Percentiles rank a stretch among this genome's conserved stretches.
Conservation (phyloP, 176 grass and related monocot species). For the Zea luxurians region DNA sequence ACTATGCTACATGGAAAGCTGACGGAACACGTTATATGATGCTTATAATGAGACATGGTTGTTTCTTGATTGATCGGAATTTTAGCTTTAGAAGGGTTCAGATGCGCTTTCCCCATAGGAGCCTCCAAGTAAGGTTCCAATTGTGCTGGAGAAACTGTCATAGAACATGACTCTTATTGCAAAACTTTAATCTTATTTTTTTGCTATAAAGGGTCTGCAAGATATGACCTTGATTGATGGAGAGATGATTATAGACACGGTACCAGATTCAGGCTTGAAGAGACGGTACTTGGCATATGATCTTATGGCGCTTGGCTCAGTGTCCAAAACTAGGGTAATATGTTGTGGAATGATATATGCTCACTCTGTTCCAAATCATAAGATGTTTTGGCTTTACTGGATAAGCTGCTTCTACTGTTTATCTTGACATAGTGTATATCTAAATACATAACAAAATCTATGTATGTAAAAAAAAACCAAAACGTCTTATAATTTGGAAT, state of each 20-base stretch:
- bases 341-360: too few species aligned
- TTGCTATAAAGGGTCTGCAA: slow-evolving; percentile 11
- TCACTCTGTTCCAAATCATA: too few species aligned
- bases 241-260: slow-evolving; percentile 45
- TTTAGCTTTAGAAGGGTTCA: slow-evolving; percentile 91
- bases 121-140: slow-evolving; percentile 55
- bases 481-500: too few species aligned
- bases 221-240: slow-evolving; percentile 41
- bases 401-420: too few species aligned
- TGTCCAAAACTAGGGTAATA: slow-evolving; percentile 42
- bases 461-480: too few species aligned
- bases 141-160: slow-evolving; percentile 10
- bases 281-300: slow-evolving; percentile 49
- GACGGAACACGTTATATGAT: slow-evolving; percentile 99
- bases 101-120: slow-evolving; percentile 84
- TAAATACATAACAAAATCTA: too few species aligned
- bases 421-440: too few species aligned
- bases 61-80: slow-evolving; percentile 86
- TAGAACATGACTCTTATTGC: not conserved
- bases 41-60: slow-evolving; percentile 75
- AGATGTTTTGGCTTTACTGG: too few species aligned
- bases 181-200: slow-evolving; percentile 25
- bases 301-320: slow-evolving; percentile 43
- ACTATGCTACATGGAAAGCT: slow-evolving; percentile 98
- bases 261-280: slow-evolving; percentile 27